A percentile compares a stretch with the other conserved stretches of the same genome.
Conservation (phyloP, 768 basidiomycete genomes). For the Piloderma croceum region DNA sequence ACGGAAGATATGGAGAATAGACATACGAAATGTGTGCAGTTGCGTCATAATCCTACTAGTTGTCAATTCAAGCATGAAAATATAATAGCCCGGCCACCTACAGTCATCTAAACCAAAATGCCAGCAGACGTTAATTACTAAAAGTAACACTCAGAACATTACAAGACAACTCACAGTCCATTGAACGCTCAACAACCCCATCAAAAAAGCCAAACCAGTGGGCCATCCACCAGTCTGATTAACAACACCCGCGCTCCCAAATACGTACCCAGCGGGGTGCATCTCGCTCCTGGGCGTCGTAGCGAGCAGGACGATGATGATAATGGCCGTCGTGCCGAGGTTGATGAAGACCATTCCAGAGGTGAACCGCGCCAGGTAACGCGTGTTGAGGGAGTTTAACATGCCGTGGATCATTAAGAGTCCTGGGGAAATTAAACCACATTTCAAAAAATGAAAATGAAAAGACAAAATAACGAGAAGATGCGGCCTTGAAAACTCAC, state of each 20-base stretch:
- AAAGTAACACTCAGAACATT: constrained; percentile 1
- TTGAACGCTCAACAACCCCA: constrained; percentile 82
- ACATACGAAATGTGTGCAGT: constrained; percentile 78
- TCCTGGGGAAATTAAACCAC: not conserved
- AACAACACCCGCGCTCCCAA: constrained; percentile 64
- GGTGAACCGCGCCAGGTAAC: constrained; percentile 68
- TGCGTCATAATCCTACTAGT: constrained; percentile 64
- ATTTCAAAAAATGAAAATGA: not conserved
- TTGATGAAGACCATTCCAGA: constrained; percentile 83
- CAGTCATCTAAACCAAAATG: constrained; percentile 46
- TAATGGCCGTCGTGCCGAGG: constrained; percentile 74
- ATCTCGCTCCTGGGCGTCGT: constrained; percentile 69
- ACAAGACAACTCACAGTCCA: constrained; percentile 63
- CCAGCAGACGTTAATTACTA: constrained; percentile 13
- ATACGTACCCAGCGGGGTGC: constrained; percentile 77
- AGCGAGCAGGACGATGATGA: constrained; percentile 79
- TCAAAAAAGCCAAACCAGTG: constrained; percentile 74
- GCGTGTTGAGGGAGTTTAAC: constrained; percentile 69
- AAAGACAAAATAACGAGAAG: not conserved
- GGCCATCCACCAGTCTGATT: constrained; percentile 82
- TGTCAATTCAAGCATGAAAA: constrained; percentile 5
- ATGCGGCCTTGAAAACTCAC: constrained; percentile 40
- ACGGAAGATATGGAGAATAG: not conserved
- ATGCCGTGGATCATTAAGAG: not conserved
- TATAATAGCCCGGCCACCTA: constrained; percentile 21